Evolutionary conservation across 139 green algal genomes (phyloP).

Genomic region (Auxenochlorella pyrenoidosa): DNA sequence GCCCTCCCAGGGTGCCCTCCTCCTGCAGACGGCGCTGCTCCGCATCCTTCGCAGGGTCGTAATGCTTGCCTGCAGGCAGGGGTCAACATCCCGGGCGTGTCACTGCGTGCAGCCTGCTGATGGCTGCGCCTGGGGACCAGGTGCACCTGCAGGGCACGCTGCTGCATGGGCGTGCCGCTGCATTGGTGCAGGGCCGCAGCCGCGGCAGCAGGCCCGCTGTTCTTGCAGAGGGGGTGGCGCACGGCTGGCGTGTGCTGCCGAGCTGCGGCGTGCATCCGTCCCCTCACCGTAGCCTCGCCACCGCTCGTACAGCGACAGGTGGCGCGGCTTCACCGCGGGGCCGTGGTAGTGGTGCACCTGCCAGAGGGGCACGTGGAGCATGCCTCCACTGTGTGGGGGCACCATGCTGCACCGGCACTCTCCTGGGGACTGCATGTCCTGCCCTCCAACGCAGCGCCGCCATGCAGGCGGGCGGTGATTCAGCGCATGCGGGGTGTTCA

Average conservation of each 20-base stretch:
- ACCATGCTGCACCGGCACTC: no score
- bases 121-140: no score
- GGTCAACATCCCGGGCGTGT: not conserved
- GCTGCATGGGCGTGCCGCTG: no score
- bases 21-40: constrained; percentile 4
- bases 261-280: constrained; percentile 43
- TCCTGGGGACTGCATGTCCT: no score
- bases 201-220: not conserved
- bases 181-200: no score
- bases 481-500: no score
- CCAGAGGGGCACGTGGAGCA: not conserved
- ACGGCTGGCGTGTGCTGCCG: not conserved
- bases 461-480: no score
- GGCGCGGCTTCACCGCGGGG: constrained; percentile 67
- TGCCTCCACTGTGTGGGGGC: not conserved
- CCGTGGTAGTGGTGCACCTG: constrained; percentile 48
- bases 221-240: not conserved
- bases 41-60: not conserved
- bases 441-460: no score
- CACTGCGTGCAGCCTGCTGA: no score
- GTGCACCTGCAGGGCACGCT: no score
- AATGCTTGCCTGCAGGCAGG: not conserved
- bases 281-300: constrained; percentile 33
- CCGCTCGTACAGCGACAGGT: constrained; percentile 68
- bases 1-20: not conserved